Conservation (phyloP, 352 stramenopile genomes). For the Globisporangium recalcitrans region DNA sequence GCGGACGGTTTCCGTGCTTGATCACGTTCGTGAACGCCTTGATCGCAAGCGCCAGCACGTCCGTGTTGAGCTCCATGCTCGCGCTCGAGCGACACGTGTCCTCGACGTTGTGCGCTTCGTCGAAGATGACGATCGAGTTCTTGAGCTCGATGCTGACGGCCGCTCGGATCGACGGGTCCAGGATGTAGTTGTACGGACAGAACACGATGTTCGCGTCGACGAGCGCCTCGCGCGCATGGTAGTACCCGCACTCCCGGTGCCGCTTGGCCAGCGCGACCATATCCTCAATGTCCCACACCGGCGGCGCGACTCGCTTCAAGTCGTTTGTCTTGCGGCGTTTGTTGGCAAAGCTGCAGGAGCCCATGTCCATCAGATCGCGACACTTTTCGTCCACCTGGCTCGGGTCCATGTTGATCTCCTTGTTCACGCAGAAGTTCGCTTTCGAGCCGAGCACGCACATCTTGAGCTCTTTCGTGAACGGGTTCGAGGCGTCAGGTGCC, state of each 20-base stretch:
- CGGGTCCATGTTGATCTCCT: constrained; percentile 55
- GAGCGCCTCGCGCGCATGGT: constrained; percentile 45
- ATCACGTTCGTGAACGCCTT: constrained; percentile 64
- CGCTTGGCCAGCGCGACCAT: constrained; percentile 65
- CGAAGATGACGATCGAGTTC: constrained; percentile 73
- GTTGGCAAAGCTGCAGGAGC: constrained; percentile 50
- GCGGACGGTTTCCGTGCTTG: constrained; percentile 49
- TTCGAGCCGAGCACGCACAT: constrained; percentile 82
- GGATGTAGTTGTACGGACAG: constrained; percentile 86
- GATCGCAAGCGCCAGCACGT: constrained; percentile 44
- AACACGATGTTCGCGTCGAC: constrained; percentile 75
- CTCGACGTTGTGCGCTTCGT: constrained; percentile 87
- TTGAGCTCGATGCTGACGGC: constrained; percentile 68
- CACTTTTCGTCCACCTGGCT: constrained; percentile 77
- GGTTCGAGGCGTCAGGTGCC: constrained; percentile 32
- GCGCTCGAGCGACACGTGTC: constrained; percentile 78
- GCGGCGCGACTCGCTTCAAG: constrained; percentile 37
- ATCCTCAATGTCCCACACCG: constrained; percentile 86
- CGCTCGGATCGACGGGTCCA: constrained; percentile 70
- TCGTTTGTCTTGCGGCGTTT: constrained; percentile 53
- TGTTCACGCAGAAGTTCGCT: constrained; percentile 75
- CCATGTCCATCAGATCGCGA: constrained; percentile 42
- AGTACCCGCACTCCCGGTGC: constrained; percentile 79
- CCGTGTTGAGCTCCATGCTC: constrained; percentile 63
- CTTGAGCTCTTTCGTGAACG: constrained; percentile 41